These are phyloP conservation scores for Claviceps monticola DNA, from an alignment of 2,329 filamentous ascomycete genomes.

Conservation along the genomic window DNA sequence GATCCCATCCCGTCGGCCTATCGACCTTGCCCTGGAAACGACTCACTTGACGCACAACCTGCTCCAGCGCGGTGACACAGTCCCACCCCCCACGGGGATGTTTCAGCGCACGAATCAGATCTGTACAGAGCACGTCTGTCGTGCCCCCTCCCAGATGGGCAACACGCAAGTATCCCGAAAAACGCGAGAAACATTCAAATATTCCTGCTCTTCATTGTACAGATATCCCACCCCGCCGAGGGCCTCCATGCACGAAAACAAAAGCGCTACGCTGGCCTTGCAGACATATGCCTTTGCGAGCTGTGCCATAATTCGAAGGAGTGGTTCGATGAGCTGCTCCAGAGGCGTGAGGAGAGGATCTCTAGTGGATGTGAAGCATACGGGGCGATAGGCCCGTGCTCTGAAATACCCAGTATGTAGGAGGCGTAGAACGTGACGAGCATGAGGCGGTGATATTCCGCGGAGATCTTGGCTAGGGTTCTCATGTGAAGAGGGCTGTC, in stretches of 20 bases:
- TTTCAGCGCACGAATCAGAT: conserved; percentile 33
- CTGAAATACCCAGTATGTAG: conserved; percentile 39
- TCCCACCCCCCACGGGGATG: conserved; percentile 24
- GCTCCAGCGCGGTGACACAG: conserved; percentile 28
- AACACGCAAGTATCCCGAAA: conserved; percentile 51
- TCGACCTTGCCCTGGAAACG: conserved; percentile 12
- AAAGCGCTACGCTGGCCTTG: conserved; percentile 31
- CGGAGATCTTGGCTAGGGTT: conserved; percentile 41
- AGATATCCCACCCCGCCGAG: conserved; percentile 55
- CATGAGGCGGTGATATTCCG: conserved; percentile 42
- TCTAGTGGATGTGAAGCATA: conserved; percentile 11
- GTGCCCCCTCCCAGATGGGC: conserved; percentile 64
- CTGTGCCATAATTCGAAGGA: conserved; percentile 45
- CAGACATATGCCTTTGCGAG: conserved; percentile 46
- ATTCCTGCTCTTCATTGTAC: conserved; percentile 46
- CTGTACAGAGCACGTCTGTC: conserved; percentile 51
- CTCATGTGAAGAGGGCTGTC: conserved; percentile 43
- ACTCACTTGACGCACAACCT: conserved; percentile 19
- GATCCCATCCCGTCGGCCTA: conserved; percentile 15
- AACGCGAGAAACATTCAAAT: conserved; percentile 52
- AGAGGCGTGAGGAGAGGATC: conserved; percentile 22
- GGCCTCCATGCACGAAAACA: conserved; percentile 47
- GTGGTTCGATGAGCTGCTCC: conserved; percentile 19
- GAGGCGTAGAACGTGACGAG: conserved; percentile 40
- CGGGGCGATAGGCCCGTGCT: conserved; percentile 22